Percentiles rank a stretch among this genome's conserved stretches.
These are phyloP conservation scores for Wickerhamiella vanderwaltii DNA, from an alignment of 805 yeast genomes.

Conservation along the genomic window DNA sequence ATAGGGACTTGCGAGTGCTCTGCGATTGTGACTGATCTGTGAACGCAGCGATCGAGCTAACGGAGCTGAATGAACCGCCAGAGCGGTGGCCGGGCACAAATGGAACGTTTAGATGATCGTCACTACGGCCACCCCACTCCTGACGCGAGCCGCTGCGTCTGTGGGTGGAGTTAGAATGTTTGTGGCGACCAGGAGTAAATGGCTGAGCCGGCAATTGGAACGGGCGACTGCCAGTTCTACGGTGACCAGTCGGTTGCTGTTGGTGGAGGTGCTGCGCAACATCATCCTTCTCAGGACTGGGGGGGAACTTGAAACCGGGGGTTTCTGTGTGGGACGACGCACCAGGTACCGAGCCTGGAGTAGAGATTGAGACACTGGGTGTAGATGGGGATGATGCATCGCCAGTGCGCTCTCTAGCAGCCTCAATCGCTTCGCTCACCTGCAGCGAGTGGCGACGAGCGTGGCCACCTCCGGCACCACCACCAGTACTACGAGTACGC, in stretches of 20 bases:
- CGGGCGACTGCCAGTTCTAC: slow-evolving; percentile 26
- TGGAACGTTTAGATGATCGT: slow-evolving; percentile 12
- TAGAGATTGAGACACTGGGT: background rate
- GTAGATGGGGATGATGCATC: background rate
- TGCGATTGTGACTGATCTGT: slow-evolving; percentile 9
- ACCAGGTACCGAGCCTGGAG: background rate
- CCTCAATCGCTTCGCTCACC: slow-evolving; percentile 81
- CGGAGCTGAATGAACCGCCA: slow-evolving; percentile 47
- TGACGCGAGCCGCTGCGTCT: slow-evolving; percentile 30
- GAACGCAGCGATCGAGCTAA: slow-evolving; percentile 33
- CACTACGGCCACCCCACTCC: slow-evolving; percentile 21
- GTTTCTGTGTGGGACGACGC: slow-evolving; percentile 3
- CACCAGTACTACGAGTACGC: slow-evolving; percentile 25
- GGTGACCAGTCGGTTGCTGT: slow-evolving; percentile 41
- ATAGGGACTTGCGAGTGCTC: slow-evolving; percentile 44
- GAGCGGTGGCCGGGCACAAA: slow-evolving; percentile 74
- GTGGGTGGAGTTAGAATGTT: slow-evolving; percentile 27
- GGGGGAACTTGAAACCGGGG: slow-evolving; percentile 21
- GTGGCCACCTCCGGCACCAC: slow-evolving; percentile 41
- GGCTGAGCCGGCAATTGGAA: slow-evolving; percentile 20
- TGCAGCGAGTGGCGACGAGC: slow-evolving; percentile 86
- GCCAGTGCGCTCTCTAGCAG: slow-evolving; percentile 78
- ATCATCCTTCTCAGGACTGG: slow-evolving; percentile 16
- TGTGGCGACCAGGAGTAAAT: slow-evolving; percentile 17
- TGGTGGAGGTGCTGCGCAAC: slow-evolving; percentile 13